A percentile compares a stretch with the other conserved stretches of the same genome.
Conservation (phyloP, 805 yeast genomes). For the Candida peoriensis region DNA sequence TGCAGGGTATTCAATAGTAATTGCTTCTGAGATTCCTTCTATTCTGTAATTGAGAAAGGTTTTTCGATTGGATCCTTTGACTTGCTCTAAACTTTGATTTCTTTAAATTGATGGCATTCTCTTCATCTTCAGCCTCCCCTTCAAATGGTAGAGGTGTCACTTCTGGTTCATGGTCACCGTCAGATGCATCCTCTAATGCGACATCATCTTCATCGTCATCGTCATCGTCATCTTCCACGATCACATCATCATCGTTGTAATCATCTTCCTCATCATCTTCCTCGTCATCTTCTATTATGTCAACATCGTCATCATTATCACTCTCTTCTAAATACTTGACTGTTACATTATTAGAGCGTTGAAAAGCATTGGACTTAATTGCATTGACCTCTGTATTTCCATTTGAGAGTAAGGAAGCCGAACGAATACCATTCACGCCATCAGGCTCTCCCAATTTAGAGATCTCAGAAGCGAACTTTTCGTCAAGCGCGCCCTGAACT, state of each 20-base stretch:
- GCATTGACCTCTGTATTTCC: no score
- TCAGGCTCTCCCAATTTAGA: no score
- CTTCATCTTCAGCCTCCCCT: constrained; percentile 18
- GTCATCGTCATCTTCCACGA: constrained; percentile 14
- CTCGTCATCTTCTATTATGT: constrained; percentile 5
- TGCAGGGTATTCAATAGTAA: constrained; percentile 1
- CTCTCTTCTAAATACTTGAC: constrained; percentile 6
- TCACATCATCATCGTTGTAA: constrained; percentile 17
- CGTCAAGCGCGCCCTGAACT: no score
- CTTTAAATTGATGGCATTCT: constrained; percentile 19
- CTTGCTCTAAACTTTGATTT: constrained; percentile 14
- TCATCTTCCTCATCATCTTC: constrained; percentile 19
- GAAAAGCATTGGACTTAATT: background rate
- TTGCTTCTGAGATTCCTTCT: constrained; percentile 18
- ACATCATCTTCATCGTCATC: constrained; percentile 9
- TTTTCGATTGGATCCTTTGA: constrained; percentile 19
- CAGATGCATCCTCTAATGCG: constrained; percentile 8
- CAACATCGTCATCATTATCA: constrained; percentile 6
- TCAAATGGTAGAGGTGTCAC: no score
- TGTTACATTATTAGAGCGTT: background rate
- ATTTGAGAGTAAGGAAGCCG: no score
- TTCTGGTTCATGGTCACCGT: constrained; percentile 13
- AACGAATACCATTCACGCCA: no score
- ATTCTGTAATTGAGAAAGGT: constrained; percentile 18
- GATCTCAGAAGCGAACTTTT: no score